Evolutionary conservation across 2,329 filamentous ascomycete genomes (phyloP).

Genomic region (Phaeosphaeriaceae sp.): DNA sequence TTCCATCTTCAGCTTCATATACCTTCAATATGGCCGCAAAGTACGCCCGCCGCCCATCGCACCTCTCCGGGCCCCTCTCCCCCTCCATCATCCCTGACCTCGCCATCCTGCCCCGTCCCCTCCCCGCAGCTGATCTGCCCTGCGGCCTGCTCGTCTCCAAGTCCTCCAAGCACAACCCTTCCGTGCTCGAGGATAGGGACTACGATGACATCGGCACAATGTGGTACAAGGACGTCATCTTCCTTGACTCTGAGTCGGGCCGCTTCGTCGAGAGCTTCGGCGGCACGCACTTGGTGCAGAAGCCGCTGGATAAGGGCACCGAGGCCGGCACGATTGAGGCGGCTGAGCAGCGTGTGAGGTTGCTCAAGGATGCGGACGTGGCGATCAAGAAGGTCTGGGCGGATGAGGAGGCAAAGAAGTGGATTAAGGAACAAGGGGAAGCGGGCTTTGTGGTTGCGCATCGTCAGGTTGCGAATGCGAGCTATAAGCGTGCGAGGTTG

Average conservation of each 20-base stretch:
- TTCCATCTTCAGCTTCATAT: constrained; percentile 5
- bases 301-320: constrained; percentile 30
- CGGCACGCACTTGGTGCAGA: constrained; percentile 38
- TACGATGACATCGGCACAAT: constrained; percentile 44
- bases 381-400: constrained; percentile 37
- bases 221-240: constrained; percentile 48
- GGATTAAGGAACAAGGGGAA: constrained; percentile 38
- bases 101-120: constrained; percentile 37
- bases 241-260: constrained; percentile 31
- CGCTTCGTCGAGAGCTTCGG: constrained; percentile 40
- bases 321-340: constrained; percentile 46
- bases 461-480: constrained; percentile 41
- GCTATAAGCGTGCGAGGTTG: constrained; percentile 44
- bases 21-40: constrained; percentile 29
- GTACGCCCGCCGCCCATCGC: constrained; percentile 36
- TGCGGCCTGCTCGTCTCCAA: constrained; percentile 44
- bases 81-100: constrained; percentile 43
- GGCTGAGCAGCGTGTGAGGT: constrained; percentile 37
- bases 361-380: constrained; percentile 38
- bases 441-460: constrained; percentile 42
- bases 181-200: constrained; percentile 40
- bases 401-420: constrained; percentile 29
- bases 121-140: constrained; percentile 31
- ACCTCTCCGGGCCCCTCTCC: constrained; percentile 37
- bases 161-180: constrained; percentile 34